phyloP scores from a whole-genome alignment of 2,329 filamentous ascomycete species.

The Hymenoscyphus occultus region DNA sequence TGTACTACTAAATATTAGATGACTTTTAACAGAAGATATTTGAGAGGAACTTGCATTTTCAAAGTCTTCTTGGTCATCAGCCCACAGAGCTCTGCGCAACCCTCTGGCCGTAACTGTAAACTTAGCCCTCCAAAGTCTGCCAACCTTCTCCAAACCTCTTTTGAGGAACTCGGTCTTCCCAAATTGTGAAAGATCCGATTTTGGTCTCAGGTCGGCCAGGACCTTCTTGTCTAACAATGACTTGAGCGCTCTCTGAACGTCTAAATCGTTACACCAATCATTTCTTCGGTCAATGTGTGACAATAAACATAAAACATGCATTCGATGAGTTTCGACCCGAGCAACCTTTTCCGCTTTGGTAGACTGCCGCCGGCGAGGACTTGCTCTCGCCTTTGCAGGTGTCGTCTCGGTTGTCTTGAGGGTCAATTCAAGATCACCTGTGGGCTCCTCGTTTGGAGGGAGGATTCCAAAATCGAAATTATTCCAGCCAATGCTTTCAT shows the following conservation, averaged over 20 bases:
- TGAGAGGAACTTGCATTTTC: constrained; percentile 47
- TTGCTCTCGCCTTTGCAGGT: constrained; percentile 21
- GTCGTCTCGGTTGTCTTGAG: constrained; percentile 19
- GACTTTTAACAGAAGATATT: constrained; percentile 10
- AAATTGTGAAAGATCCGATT: constrained; percentile 67
- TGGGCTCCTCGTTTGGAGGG: constrained; percentile 31
- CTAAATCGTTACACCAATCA: constrained; percentile 78
- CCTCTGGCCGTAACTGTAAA: constrained; percentile 73
- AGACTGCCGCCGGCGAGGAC: constrained; percentile 45
- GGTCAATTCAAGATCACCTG: constrained; percentile 36
- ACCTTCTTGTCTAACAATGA: constrained; percentile 64
- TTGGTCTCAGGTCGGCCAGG: constrained; percentile 65
- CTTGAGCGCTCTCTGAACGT: constrained; percentile 64
- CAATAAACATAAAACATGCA: constrained; percentile 79
- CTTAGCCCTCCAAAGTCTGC: constrained; percentile 62
- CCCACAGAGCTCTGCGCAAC: constrained; percentile 70
- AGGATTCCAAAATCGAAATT: constrained; percentile 48
- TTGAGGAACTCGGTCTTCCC: constrained; percentile 73
- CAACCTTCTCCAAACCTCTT: constrained; percentile 70
- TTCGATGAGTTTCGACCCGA: constrained; percentile 78
- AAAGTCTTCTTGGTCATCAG: constrained; percentile 60
- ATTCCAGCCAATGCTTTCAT: constrained; percentile 61
- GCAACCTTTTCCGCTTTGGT: constrained; percentile 51
- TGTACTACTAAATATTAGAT: constrained; percentile 25
- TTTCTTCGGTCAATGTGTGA: constrained; percentile 77